These are phyloP conservation scores for Yamadazyma mexicana DNA, from an alignment of 1,139 yeast genomes.

Conservation along the genomic window DNA sequence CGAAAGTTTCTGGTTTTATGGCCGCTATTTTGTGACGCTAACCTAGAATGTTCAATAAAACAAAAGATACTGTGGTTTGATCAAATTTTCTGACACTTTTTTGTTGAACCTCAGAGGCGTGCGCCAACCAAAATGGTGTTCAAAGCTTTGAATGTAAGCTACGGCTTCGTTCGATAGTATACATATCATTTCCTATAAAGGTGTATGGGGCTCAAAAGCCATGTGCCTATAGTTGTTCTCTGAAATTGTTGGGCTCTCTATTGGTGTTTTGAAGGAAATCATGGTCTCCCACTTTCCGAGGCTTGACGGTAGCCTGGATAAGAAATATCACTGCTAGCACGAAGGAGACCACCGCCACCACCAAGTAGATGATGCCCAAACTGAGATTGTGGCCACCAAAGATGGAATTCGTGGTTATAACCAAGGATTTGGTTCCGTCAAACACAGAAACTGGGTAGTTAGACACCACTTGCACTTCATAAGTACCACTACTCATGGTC, in stretches of 20 bases:
- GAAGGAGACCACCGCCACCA: slow-evolving; percentile 57
- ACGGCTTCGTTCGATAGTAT: background rate
- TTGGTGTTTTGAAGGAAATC: slow-evolving; percentile 34
- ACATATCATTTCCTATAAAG: no score
- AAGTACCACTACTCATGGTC: slow-evolving; percentile 55
- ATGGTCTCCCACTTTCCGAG: slow-evolving; percentile 48
- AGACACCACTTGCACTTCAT: slow-evolving; percentile 56
- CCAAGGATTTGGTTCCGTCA: slow-evolving; percentile 70
- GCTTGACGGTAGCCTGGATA: slow-evolving; percentile 48
- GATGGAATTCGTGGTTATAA: slow-evolving; percentile 63
- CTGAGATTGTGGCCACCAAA: slow-evolving; percentile 73
- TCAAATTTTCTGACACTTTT: no score
- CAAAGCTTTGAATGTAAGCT: background rate
- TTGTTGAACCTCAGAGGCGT: background rate
- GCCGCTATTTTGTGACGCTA: no score
- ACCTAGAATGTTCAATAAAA: no score
- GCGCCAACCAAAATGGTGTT: background rate
- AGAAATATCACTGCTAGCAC: slow-evolving; percentile 49
- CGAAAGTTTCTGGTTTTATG: no score
- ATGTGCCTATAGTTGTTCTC: slow-evolving; percentile 32
- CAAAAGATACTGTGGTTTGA: no score
- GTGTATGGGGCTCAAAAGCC: no score
- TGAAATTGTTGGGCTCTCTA: slow-evolving; percentile 18
- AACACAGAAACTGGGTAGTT: slow-evolving; percentile 69
- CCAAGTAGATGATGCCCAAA: slow-evolving; percentile 64